Percentiles rank a stretch among this genome's conserved stretches.
These are phyloP conservation scores for Alectoria sarmentosa DNA, from an alignment of 495 filamentous ascomycete genomes.

Conservation along the genomic window DNA sequence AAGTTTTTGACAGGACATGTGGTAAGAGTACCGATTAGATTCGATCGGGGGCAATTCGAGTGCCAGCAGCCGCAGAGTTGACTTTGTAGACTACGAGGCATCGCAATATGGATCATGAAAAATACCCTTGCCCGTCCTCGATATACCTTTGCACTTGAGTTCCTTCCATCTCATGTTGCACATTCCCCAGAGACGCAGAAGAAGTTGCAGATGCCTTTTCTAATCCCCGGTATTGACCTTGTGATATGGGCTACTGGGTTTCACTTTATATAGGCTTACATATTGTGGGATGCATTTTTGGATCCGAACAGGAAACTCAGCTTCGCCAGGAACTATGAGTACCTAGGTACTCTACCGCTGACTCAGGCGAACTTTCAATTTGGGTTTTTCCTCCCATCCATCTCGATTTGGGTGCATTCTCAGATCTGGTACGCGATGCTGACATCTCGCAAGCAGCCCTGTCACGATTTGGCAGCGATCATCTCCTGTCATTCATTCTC, in stretches of 20 bases:
- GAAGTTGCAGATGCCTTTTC: constrained; percentile 8
- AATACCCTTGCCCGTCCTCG: neutral
- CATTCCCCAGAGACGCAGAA: constrained; percentile 14
- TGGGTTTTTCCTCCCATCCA: neutral
- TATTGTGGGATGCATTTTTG: neutral
- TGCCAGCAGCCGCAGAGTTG: neutral
- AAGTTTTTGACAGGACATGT: too few species aligned
- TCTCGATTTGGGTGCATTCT: neutral
- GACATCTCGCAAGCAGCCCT: too few species aligned
- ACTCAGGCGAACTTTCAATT: neutral
- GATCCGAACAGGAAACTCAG: neutral
- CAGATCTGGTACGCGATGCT: neutral
- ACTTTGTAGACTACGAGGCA: constrained; percentile 13
- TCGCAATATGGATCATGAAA: neutral
- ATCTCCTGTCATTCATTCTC: neutral
- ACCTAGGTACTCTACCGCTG: too few species aligned
- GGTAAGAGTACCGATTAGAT: neutral
- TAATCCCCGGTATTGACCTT: constrained; percentile 9
- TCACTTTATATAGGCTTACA: constrained; percentile 18
- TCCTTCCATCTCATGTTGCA: constrained; percentile 16
- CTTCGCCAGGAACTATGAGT: too few species aligned
- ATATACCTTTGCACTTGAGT: constrained; percentile 11
- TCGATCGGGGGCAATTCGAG: neutral
- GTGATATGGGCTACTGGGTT: constrained; percentile 10
- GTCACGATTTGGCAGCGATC: neutral